Conservation (phyloP, 2,329 filamentous ascomycete species). For the Aspergillus nomiae region DNA sequence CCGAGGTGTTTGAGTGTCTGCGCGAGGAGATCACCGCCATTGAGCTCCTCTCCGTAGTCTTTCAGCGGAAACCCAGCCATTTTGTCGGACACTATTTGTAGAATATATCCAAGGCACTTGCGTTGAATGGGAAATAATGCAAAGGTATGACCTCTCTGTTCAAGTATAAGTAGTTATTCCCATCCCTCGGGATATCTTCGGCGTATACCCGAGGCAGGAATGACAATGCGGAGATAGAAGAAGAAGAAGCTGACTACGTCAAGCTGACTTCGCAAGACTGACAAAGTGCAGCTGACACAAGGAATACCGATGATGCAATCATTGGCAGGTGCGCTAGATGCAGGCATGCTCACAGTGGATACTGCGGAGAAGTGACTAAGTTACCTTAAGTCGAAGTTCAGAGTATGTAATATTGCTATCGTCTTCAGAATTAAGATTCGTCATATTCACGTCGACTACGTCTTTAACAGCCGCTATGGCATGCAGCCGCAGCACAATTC, state of each 20-base stretch:
- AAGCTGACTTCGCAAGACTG: background rate
- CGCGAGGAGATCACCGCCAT: slow-evolving; percentile 50
- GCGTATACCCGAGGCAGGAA: background rate
- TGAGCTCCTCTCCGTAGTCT: slow-evolving; percentile 31
- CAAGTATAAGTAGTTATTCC: background rate
- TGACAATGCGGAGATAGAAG: background rate
- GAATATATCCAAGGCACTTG: background rate
- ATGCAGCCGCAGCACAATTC: background rate
- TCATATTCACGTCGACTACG: too few species aligned
- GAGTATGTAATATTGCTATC: background rate
- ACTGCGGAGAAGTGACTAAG: background rate
- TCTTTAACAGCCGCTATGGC: too few species aligned
- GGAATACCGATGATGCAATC: background rate
- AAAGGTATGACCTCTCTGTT: background rate
- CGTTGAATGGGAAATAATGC: background rate
- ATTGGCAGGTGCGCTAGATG: background rate
- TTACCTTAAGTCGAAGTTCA: background rate
- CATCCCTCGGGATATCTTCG: background rate
- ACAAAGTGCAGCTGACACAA: background rate
- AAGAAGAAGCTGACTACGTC: background rate
- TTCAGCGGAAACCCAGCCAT: background rate
- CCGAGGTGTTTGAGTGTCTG: slow-evolving; percentile 47
- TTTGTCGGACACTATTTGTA: background rate
- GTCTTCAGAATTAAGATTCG: background rate
- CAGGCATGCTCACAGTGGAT: background rate